Base-by-base conservation (phyloP, 306 rosid genomes). In the Casuarina cunninghamiana region DNA sequence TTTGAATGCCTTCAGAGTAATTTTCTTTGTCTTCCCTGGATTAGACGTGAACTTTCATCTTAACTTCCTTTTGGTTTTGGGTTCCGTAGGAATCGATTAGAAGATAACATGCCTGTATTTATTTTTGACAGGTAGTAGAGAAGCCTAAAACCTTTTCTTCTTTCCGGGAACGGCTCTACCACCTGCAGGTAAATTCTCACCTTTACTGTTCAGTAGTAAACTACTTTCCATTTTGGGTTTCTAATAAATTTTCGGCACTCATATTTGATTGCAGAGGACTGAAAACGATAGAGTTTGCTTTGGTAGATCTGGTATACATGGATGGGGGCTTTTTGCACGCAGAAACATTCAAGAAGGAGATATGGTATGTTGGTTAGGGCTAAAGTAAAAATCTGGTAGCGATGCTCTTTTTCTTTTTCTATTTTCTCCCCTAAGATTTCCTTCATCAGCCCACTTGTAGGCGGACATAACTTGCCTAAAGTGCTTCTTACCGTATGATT, bases 271-370 rank as follows among this genome's bases (percentile, higher is more conserved):
- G 72, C 92, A 96, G 99, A 91, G 90, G 86, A 96, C 98, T 9
- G 99, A 96, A 85, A 84, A 86, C 5, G 94, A 88, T 62, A 88
- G 99, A 32, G 98, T 91, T 87, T 96, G 98, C 91, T 93, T 90
- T 67, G 99, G 98, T 86, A 91, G 96, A 90, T 96, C 99, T 2
- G 99, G 99, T 73, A 96, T 96, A 79, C 99, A 96, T 81, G 99
- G 98, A 76, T 96, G 99, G 99, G 99, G 99, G 80, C 97, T 96
- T 75, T 96, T 96, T 81, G 97, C 99, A 5, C 93, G 94, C 6
- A 89, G 94, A 83, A 85, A 80, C 84, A 91, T 96, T 87, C 99
- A 89, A 86, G 99, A 96, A 91, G 99, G 99, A 77, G 99, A 96
- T 77, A 96, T 96, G 98, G 99, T 93, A 89, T 63, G 80, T 17